Base-by-base conservation (phyloP, 1,139 yeast species). In the Komagataea norvegica region DNA sequence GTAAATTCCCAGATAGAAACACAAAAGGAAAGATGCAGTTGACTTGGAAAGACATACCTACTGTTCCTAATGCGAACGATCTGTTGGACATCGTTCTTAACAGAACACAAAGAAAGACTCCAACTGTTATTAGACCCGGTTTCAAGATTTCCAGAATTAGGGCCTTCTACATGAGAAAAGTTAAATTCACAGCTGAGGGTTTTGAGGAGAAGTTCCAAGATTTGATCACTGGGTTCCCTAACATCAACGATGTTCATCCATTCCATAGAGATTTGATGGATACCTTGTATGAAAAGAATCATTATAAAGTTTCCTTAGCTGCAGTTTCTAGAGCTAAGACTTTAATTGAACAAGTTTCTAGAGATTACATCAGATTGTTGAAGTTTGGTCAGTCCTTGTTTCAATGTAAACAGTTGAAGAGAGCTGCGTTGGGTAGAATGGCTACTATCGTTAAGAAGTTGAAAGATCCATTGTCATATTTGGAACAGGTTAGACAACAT, bases 341-440 rank as follows among this genome's bases (percentile, higher is more conserved):
- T 32, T 74, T 93, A 57, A 83, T 91, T 51, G 98, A 91, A 65
- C 96, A 89, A 65, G 96, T 91, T 31, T 74, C 95, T 23, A 77
- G 98, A 67, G 99, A 91, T 69, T 91, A 91, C 61, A 83, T 79
- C 48, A 78, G 99, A 61, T 75, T 91, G 55, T 74, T 91, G 59
- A 91, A 91, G 69, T 91, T 88, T 59, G 98, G 98, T 57, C 98
- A 91, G 70, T 88, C 97, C 20, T 71, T 91, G 48, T 93, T 88
- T 67, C 98, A 93, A 69, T 91, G 99, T 74, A 91, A 91, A 68
- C 98, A 93, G 69, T 78, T 91, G 62, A 91, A 91, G 67, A 77
- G 96, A 57, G 99, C 99, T 51, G 99, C 97, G 25, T 71, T 91
- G 54, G 99, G 99, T 73, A 84, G 99, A 67, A 91, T 91, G 99